Evolutionary conservation across 1,284 basidiomycete genomes (phyloP).

Genomic region (Ustilago xerochloae): DNA sequence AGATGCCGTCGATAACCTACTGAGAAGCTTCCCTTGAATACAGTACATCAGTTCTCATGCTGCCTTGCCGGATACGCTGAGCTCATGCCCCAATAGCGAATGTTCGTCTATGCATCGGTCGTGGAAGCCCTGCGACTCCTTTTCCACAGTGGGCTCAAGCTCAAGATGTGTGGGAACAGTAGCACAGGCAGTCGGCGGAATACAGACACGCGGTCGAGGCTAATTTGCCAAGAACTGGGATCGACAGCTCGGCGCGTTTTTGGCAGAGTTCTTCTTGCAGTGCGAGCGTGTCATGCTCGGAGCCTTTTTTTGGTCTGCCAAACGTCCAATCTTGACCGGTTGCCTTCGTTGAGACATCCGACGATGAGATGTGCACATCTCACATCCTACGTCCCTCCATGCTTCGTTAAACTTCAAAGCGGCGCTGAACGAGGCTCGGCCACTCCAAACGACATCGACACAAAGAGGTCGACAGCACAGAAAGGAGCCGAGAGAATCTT

Average conservation of each 20-base stretch:
- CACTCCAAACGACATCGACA: neutral
- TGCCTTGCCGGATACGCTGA: no score
- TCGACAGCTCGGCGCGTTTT: conserved; percentile 17
- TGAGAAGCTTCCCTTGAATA: no score
- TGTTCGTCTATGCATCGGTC: no score
- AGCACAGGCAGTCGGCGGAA: neutral
- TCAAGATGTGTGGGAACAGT: neutral
- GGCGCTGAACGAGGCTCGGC: conserved; percentile 5
- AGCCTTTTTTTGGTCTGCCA: conserved; percentile 10
- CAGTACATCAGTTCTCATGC: no score
- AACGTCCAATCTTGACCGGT: neutral
- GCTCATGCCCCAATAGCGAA: no score
- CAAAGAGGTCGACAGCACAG: neutral
- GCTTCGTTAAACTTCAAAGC: no score
- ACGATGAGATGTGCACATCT: no score
- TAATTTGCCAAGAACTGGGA: neutral
- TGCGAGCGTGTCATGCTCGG: neutral
- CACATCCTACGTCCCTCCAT: neutral
- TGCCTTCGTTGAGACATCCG: neutral
- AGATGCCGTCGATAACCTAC: no score
- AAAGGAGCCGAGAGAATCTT: conserved; percentile 1
- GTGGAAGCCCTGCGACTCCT: no score
- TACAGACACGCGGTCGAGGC: neutral
- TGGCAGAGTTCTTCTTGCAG: neutral
- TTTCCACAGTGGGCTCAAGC: neutral